A percentile compares a stretch with the other conserved stretches of the same genome.
Evolutionary conservation across 805 yeast species (phyloP).

Genomic region (Metschnikowia baotianmanensis): DNA sequence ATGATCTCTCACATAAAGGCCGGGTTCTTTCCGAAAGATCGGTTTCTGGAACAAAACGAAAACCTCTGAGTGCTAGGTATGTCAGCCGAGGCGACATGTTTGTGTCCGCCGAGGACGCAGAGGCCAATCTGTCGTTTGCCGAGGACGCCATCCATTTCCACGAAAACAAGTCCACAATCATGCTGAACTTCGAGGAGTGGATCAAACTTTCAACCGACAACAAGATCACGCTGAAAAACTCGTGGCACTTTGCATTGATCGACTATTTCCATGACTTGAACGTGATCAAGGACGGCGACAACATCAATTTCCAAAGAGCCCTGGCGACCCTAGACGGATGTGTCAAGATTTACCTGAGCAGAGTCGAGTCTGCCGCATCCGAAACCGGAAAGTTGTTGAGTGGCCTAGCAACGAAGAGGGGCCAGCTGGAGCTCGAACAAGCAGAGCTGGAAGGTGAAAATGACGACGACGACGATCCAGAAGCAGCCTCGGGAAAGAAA

Average conservation of each 20-base stretch:
- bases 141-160: conserved; percentile 43
- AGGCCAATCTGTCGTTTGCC: conserved; percentile 19
- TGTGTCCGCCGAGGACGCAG: conserved; percentile 15
- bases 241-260: conserved; percentile 89
- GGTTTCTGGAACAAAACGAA: conserved; percentile 21
- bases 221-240: conserved; percentile 77
- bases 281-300: conserved; percentile 68
- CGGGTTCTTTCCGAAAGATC: conserved; percentile 27
- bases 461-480: conserved; percentile 20
- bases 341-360: conserved; percentile 84
- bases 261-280: conserved; percentile 88
- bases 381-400: conserved; percentile 84
- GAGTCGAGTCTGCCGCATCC: conserved; percentile 88
- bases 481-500: conserved; percentile 19
- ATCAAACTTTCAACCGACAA: conserved; percentile 47
- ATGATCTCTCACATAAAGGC: conserved; percentile 30
- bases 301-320: conserved; percentile 85
- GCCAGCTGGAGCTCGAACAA: conserved; percentile 27
- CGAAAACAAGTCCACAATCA: conserved; percentile 41
- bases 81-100: conserved; percentile 23
- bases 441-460: conserved; percentile 18
- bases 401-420: conserved; percentile 53
- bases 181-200: conserved; percentile 48
- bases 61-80: conserved; percentile 20
- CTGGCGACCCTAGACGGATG: conserved; percentile 92